phyloP scores from a whole-genome alignment of 306 rosid species.

The Rubus idaeus region DNA sequence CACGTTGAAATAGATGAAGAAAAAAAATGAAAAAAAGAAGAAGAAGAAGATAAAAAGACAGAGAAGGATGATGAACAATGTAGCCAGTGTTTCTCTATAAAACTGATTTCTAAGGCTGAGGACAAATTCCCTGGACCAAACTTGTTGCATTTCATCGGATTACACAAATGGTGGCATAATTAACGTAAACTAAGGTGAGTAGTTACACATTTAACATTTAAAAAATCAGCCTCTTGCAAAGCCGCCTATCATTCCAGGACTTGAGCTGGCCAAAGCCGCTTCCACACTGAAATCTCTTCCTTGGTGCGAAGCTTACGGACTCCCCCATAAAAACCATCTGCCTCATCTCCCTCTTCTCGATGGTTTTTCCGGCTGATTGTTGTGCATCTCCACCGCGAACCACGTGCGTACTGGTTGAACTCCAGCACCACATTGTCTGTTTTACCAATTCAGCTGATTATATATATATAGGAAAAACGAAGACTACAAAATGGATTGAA shows the following conservation, averaged over 20 bases:
- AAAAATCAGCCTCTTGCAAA: background rate
- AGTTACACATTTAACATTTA: conserved; percentile 7
- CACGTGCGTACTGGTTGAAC: conserved; percentile 83
- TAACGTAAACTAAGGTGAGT: background rate
- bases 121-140: background rate
- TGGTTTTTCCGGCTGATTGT: conserved; percentile 63
- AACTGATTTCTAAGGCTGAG: background rate
- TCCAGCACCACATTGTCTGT: conserved; percentile 82
- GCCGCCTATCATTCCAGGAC: conserved; percentile 49
- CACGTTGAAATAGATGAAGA: too few species aligned
- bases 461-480: too few species aligned
- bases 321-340: conserved; percentile 91
- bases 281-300: conserved; percentile 68
- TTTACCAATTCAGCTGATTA: background rate
- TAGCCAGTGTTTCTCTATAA: background rate
- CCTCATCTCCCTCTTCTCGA: conserved; percentile 80
- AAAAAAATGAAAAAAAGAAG: too few species aligned
- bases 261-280: conserved; percentile 72
- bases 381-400: conserved; percentile 80
- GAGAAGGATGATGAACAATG: background rate
- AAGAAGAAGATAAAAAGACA: background rate
- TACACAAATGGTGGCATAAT: background rate
- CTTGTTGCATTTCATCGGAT: background rate
- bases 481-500: background rate
- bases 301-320: conserved; percentile 59